Evolutionary conservation across 2,329 filamentous ascomycete genomes (phyloP).

Genomic region (Stemphylium lycopersici): DNA sequence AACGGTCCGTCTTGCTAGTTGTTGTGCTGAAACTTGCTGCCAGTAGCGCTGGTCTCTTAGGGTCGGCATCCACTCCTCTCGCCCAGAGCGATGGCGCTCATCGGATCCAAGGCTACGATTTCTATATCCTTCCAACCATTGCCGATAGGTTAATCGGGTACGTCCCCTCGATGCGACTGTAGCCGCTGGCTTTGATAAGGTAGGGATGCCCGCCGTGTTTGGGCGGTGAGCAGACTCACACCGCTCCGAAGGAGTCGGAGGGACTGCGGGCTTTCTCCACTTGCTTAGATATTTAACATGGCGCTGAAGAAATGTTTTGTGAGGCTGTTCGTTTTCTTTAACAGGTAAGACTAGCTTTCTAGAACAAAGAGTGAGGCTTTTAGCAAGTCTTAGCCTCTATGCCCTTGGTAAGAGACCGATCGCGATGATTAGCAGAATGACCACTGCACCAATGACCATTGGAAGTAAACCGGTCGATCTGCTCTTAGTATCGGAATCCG

Average conservation of each 20-base stretch:
- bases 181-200: neutral
- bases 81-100: no score
- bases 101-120: no score
- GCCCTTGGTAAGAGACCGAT: neutral
- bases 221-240: neutral
- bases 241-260: neutral
- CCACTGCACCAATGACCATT: neutral
- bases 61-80: no score
- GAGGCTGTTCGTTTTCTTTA: no score
- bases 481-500: no score
- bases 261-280: conserved; percentile 12
- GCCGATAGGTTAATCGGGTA: no score
- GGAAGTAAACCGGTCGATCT: neutral
- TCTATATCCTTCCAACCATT: no score
- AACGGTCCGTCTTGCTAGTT: no score
- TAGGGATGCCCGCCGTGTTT: neutral
- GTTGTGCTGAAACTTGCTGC: no score
- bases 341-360: neutral
- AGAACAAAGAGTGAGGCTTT: neutral
- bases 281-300: conserved; percentile 2
- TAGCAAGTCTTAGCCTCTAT: neutral
- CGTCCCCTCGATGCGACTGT: neutral
- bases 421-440: neutral
- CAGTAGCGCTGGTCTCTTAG: no score
- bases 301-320: no score